Base-by-base conservation (phyloP, 2,329 filamentous ascomycete genomes). In the Thermothelomyces thermophilus region DNA sequence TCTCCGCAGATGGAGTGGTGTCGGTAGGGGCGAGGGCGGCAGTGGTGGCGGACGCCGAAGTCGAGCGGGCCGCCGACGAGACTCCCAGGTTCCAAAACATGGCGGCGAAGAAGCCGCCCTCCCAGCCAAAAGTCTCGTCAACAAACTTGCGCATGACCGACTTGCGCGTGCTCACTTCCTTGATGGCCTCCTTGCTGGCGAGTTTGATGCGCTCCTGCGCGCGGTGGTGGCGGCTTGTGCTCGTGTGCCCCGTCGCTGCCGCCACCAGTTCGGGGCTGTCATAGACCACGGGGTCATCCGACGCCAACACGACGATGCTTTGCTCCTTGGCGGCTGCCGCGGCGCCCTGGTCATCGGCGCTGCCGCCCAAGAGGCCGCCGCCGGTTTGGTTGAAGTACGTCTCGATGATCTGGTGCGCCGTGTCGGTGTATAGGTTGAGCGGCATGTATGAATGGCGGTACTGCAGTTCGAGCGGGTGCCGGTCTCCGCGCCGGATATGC, bases 121-220 rank as follows among this genome's bases (percentile, higher is more conserved):
- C 88, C 88, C 88, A 94, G 26, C 88, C 89, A 35, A 87, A 82
- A 1, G 83, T 79, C 62, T 90, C 84, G 52, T 90, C 86, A 31
- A 86, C 76, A 63, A 86, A 87, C 58, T 78, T 80, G 56, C 76
- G 75, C 63, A 85, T 79, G 6, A 76, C 70, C 10, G 70, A 68
- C 20, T 68, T 68, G 53, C 79, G 68, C 42, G 40, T 46, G 16
- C 39, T 40, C 24, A n/a, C 44, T 22, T 39, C 41, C 60, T 71
- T 60, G 31, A 70, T 65, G 19, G 70, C 67, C 24, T 71, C 65
- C 62, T 86, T 87, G 44, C 80, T 82, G 8, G 87, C 86, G 6
- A 94, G 76, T 19, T 82, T 79, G 63, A 94, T 91, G 51, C 81
- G 80, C 60, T 86, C 81, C 64, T 95, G 88, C 0, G 87, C 87